These are phyloP conservation scores for Zygosaccharomyces bailii DNA, from an alignment of 805 yeast species.

Conservation along the genomic window DNA sequence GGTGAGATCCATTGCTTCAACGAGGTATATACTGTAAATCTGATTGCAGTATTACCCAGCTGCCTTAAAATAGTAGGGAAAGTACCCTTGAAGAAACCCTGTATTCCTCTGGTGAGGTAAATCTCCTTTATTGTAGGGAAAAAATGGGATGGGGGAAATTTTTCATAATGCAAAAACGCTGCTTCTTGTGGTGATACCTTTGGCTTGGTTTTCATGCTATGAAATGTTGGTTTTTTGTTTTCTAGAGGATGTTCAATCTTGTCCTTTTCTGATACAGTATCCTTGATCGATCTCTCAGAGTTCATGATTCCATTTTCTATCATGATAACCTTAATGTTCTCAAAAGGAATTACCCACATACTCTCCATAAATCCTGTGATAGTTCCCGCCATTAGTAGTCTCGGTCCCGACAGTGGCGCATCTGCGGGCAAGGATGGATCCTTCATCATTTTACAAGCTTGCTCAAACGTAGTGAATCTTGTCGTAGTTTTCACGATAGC, in stretches of 20 bases:
- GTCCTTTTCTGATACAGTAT: background rate
- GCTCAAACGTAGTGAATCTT: constrained; percentile 70
- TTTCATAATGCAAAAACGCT: constrained; percentile 40
- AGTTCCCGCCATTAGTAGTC: constrained; percentile 77
- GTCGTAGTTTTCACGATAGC: constrained; percentile 68
- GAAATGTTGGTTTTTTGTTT: constrained; percentile 30
- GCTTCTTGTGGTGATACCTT: constrained; percentile 34
- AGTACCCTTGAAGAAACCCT: constrained; percentile 81
- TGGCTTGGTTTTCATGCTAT: constrained; percentile 25
- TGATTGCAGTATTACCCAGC: constrained; percentile 69
- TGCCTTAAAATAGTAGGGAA: constrained; percentile 81
- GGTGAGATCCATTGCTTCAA: constrained; percentile 65
- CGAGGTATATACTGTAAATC: constrained; percentile 79
- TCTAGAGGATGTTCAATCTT: background rate
- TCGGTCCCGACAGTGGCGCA: constrained; percentile 70
- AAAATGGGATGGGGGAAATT: constrained; percentile 53
- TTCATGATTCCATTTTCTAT: constrained; percentile 58
- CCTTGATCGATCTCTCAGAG: constrained; percentile 17
- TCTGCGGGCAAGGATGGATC: constrained; percentile 45
- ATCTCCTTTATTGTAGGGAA: constrained; percentile 59
- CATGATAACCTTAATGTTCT: constrained; percentile 75
- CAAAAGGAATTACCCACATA: constrained; percentile 84
- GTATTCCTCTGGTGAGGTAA: constrained; percentile 64
- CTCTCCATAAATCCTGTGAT: constrained; percentile 84
- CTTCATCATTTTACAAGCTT: constrained; percentile 58